These are phyloP conservation scores for Naganishia antarctica DNA, from an alignment of 768 basidiomycete species.

Conservation along the genomic window DNA sequence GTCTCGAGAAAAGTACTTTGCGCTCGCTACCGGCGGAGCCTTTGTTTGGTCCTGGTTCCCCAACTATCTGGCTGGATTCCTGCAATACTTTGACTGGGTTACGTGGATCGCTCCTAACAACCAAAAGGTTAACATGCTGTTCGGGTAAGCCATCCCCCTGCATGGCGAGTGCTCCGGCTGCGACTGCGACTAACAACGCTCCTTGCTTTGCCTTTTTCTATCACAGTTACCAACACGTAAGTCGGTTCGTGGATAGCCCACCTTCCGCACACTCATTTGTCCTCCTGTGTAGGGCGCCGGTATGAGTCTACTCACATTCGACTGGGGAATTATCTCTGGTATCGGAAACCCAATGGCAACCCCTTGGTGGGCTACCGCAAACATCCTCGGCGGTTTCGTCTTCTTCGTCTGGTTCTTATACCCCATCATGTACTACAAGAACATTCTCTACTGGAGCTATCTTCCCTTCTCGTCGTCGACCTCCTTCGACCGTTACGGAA, in stretches of 20 bases:
- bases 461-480: constrained; percentile 33
- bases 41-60: constrained; percentile 35
- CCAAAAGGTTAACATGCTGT: constrained; percentile 28
- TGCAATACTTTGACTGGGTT: constrained; percentile 33
- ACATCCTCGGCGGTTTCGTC: constrained; percentile 34
- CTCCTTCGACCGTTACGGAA: constrained; percentile 27
- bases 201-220: constrained; percentile 19
- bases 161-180: neutral
- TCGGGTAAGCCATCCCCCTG: neutral
- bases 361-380: constrained; percentile 38
- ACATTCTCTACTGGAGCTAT: constrained; percentile 31
- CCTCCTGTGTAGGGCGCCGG: constrained; percentile 25
- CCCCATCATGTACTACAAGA: constrained; percentile 57
- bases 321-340: constrained; percentile 34
- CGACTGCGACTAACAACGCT: no score
- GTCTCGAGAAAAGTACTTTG: constrained; percentile 31
- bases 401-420: constrained; percentile 54
- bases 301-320: constrained; percentile 32
- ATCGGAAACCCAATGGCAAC: constrained; percentile 35
- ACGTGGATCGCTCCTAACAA: constrained; percentile 35
- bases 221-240: constrained; percentile 20
- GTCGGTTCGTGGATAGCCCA: neutral
- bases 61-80: constrained; percentile 27
- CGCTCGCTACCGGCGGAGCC: constrained; percentile 26
- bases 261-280: neutral